Base-by-base conservation (phyloP, 768 basidiomycete species). In the Hygrophoropsis aurantiaca region DNA sequence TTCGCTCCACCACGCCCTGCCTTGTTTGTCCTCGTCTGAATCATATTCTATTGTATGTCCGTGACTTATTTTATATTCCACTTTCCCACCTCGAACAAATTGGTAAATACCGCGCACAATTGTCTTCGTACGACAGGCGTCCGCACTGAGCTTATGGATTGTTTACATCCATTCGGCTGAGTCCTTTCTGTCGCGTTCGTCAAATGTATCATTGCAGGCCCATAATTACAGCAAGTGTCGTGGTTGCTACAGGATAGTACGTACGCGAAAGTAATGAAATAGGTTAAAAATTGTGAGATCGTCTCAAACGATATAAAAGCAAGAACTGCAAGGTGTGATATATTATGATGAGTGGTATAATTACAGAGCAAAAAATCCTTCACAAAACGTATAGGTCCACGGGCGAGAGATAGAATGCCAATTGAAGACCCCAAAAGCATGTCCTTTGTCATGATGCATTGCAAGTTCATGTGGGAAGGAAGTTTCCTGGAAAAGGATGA, bases 401-500 rank as follows among this genome's bases (percentile, higher is more conserved):
- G 23, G 25, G 47, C 40, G 39, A 55, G 35, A 18, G 27, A 47
- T 44, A 50, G 49, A 21, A 30, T 30, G 27, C 27, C 41, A 24
- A 40, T 34, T 21, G 49, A 20, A 26, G 35, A 47, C 46, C 25
- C 9, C 32, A 37, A 18, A 18, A 11, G 10, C 37, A 23, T 36
- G 26, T 50, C 42, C 23, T 46, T 20, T 50, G 44, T 41, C 34
- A 27, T 43, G 41, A 26, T 44, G 15, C 16, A 21, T 44, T 21
- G 18, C 18, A 47, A 26, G 23, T 47, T 77, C 64, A 79, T 60
- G 83, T 85, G 11, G 83, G 82, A 23, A 85, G 71, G 63, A 85
- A 85, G 38, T 70, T 68, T 43, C 81, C 82, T 82, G 53, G n/a
- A 27, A 46, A 13, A 25, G 37, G 30, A 42, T 56, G 32, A 54